Evolutionary conservation across 805 yeast genomes (phyloP).

Genomic region (Cyberlindnera maclurae): DNA sequence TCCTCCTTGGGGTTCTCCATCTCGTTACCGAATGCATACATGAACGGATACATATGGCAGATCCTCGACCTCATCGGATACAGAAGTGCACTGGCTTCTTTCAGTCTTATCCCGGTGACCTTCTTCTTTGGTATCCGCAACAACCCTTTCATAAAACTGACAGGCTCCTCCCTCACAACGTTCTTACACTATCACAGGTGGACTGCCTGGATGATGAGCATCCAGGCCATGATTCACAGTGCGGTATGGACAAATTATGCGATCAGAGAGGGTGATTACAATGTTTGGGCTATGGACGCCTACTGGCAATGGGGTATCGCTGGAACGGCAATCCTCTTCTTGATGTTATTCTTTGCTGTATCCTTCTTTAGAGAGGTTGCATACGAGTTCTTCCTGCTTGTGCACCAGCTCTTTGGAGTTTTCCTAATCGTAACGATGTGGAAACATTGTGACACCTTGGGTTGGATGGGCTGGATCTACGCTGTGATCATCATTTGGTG

Average conservation of each 20-base stretch:
- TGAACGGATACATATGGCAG: conserved; percentile 25
- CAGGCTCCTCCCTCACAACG: conserved; percentile 52
- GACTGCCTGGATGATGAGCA: conserved; percentile 45
- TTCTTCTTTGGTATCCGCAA: conserved; percentile 68
- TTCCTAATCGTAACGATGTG: conserved; percentile 49
- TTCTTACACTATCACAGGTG: conserved; percentile 63
- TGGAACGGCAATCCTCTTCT: conserved; percentile 36
- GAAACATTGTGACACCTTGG: conserved; percentile 48
- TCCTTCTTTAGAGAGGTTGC: conserved; percentile 41
- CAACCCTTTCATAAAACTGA: conserved; percentile 52
- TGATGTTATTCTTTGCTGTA: conserved; percentile 42
- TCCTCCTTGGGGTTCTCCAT: conserved; percentile 30
- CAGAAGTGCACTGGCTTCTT: conserved; percentile 44
- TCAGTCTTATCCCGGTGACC: conserved; percentile 49
- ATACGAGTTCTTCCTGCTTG: conserved; percentile 55
- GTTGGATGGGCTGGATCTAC: conserved; percentile 45
- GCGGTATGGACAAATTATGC: conserved; percentile 47
- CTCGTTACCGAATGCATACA: conserved; percentile 32
- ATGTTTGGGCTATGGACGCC: conserved; percentile 35
- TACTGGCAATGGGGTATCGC: conserved; percentile 43
- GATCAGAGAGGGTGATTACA: conserved; percentile 33
- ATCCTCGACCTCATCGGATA: conserved; percentile 39
- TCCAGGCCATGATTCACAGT: conserved; percentile 50
- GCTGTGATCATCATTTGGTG: conserved; percentile 62
- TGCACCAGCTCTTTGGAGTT: conserved; percentile 52